Conservation (phyloP, 2,329 filamentous ascomycete species). For the Arthrobotrys conoides region DNA sequence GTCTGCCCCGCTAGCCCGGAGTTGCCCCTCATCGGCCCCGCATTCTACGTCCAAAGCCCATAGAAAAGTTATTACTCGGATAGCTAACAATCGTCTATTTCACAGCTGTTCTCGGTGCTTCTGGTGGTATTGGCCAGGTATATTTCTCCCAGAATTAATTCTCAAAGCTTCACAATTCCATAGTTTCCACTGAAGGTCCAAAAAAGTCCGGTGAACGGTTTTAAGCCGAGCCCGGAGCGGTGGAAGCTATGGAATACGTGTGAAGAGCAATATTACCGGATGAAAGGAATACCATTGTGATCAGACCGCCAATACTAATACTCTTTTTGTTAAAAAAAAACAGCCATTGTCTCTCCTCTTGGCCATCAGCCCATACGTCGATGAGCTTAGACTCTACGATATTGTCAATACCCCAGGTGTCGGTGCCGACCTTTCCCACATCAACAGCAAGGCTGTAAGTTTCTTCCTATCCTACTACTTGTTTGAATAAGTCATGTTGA, state of each 20-base stretch:
- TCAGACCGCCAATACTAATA: conserved; percentile 13
- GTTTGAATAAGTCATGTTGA: background rate
- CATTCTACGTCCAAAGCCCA: conserved; percentile 8
- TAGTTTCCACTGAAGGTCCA: background rate
- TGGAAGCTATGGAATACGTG: background rate
- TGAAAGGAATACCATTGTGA: conserved; percentile 26
- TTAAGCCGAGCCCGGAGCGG: background rate
- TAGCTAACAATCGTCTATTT: conserved; percentile 35
- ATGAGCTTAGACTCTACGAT: conserved; percentile 98
- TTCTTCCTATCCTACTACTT: conserved; percentile 33
- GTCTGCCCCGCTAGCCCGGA: conserved; percentile 33
- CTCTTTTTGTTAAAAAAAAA: conserved; percentile 2
- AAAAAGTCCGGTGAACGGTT: background rate
- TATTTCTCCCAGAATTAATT: conserved; percentile 64
- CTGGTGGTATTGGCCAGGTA: conserved; percentile 99
- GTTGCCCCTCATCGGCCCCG: conserved; percentile 50
- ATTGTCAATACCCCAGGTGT: conserved; percentile 98
- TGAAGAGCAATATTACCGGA: background rate
- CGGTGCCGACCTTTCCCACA: conserved; percentile 95
- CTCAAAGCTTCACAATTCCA: conserved; percentile 19
- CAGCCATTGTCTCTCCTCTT: conserved; percentile 96
- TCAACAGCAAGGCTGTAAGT: conserved; percentile 87
- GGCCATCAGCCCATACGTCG: conserved; percentile 88
- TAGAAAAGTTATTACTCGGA: conserved; percentile 4
- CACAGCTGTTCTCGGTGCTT: conserved; percentile 87